These are phyloP conservation scores for Isabelozyma heimii DNA, from an alignment of 805 yeast genomes.

Conservation along the genomic window DNA sequence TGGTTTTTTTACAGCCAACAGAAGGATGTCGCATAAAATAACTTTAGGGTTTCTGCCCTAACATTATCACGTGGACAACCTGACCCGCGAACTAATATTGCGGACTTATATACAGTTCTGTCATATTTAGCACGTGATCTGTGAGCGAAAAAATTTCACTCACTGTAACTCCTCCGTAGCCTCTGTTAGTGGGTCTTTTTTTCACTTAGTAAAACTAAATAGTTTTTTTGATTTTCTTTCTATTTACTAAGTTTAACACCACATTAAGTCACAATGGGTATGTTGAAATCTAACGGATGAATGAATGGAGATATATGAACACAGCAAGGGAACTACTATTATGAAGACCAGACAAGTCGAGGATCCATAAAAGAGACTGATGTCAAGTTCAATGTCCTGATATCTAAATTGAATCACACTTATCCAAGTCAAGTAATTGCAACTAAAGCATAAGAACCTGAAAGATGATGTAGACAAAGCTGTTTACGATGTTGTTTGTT, in stretches of 20 bases:
- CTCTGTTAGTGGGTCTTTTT: background rate
- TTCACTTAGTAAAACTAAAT: background rate
- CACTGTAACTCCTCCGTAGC: background rate
- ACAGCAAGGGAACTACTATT: too few species aligned
- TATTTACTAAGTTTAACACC: background rate
- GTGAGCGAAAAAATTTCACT: background rate
- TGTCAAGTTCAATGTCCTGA: too few species aligned
- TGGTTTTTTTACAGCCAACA: background rate
- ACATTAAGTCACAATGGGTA: slow-evolving; percentile 22
- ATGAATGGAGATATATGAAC: background rate
- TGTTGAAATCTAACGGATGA: slow-evolving; percentile 5
- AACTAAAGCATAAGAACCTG: too few species aligned
- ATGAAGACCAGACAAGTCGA: background rate
- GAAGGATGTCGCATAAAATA: too few species aligned
- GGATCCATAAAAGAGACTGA: background rate
- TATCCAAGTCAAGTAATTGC: too few species aligned
- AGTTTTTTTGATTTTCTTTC: background rate
- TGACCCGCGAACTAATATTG: background rate
- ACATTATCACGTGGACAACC: background rate
- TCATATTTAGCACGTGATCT: background rate
- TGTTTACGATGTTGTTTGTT: too few species aligned
- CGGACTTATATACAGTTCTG: background rate
- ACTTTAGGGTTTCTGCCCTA: background rate
- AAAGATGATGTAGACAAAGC: too few species aligned
- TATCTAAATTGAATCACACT: too few species aligned